Percentiles rank a stretch among this genome's conserved stretches.
These are phyloP conservation scores for Phytophthora foliorum DNA, from an alignment of 352 stramenopile species.

Conservation along the genomic window DNA sequence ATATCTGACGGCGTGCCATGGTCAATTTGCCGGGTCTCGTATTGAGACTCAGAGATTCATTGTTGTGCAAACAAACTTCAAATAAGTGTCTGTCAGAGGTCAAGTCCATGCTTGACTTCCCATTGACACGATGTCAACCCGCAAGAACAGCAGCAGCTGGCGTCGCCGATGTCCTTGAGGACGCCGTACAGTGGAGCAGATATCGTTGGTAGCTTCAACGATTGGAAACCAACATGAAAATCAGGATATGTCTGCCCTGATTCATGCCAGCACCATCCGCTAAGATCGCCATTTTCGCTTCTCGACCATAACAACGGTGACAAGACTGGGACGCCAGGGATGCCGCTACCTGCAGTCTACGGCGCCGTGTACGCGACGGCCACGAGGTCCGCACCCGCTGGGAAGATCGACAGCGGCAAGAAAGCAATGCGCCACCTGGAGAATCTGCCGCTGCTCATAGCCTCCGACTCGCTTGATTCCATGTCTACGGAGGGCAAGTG, in stretches of 20 bases:
- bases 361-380: constrained; percentile 37
- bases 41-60: no score
- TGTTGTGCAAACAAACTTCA: no score
- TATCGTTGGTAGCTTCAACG: constrained; percentile 12
- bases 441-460: constrained; percentile 51
- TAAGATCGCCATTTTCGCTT: constrained; percentile 32
- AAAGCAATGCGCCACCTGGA: constrained; percentile 52
- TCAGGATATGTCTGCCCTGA: constrained; percentile 24
- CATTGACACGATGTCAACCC: no score
- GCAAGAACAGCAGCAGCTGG: neutral
- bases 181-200: neutral
- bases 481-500: constrained; percentile 36
- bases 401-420: constrained; percentile 45
- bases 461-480: constrained; percentile 36
- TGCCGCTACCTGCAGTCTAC: constrained; percentile 43
- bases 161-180: neutral
- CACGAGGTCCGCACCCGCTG: constrained; percentile 22
- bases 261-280: constrained; percentile 3
- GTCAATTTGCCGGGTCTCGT: no score
- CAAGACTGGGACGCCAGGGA: neutral
- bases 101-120: no score
- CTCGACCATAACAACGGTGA: neutral
- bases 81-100: no score
- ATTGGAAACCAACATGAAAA: constrained; percentile 26
- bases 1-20: no score